phyloP scores from a whole-genome alignment of 1,284 basidiomycete species.

The Ceratobasidium sp. region DNA sequence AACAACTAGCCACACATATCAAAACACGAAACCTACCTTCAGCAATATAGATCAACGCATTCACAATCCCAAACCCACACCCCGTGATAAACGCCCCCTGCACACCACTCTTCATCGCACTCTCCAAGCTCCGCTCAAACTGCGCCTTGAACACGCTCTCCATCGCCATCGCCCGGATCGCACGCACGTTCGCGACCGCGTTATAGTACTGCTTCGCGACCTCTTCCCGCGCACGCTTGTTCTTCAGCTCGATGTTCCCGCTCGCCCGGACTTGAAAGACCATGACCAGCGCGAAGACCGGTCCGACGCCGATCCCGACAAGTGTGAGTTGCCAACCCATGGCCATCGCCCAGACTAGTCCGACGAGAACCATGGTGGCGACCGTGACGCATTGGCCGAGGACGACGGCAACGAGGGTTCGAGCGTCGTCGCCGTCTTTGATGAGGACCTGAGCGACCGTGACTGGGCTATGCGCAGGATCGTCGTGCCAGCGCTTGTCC shows the following conservation, averaged over 20 bases:
- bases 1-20: neutral
- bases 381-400: slow-evolving; percentile 81
- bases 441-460: slow-evolving; percentile 83
- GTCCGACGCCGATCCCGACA: slow-evolving; percentile 88
- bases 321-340: slow-evolving; percentile 94
- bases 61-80: slow-evolving; percentile 83
- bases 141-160: slow-evolving; percentile 78
- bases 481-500: slow-evolving; percentile 93
- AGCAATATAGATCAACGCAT: slow-evolving; percentile 86
- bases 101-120: slow-evolving; percentile 77
- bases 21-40: slow-evolving; percentile 63
- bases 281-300: slow-evolving; percentile 83
- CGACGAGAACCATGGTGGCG: slow-evolving; percentile 82
- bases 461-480: slow-evolving; percentile 70
- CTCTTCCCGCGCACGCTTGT: slow-evolving; percentile 87
- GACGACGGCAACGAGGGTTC: slow-evolving; percentile 81
- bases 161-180: slow-evolving; percentile 91
- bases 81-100: slow-evolving; percentile 86
- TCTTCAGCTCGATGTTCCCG: slow-evolving; percentile 78
- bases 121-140: slow-evolving; percentile 73
- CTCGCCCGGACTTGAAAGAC: slow-evolving; percentile 78
- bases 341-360: slow-evolving; percentile 88
- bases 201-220: slow-evolving; percentile 90
- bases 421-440: slow-evolving; percentile 93
- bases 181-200: slow-evolving; percentile 87